Conservation (phyloP, 441 rosid genomes). For the Mallotus repandus region DNA sequence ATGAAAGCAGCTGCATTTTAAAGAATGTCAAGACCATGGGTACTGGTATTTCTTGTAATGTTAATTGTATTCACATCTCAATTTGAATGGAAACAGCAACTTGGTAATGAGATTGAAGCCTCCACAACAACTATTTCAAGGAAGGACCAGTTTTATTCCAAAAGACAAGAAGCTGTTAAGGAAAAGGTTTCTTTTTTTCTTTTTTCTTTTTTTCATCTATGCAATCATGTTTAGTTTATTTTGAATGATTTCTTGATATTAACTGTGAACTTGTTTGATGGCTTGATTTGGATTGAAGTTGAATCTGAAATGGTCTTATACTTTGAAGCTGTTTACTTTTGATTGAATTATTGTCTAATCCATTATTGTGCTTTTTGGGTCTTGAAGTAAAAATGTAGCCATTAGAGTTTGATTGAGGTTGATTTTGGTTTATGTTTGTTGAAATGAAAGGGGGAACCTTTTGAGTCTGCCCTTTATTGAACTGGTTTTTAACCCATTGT, state of each 20-base stretch:
- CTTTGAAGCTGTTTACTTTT: too few species aligned
- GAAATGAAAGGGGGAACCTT: neutral
- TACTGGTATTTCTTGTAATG: slow-evolving; percentile 58
- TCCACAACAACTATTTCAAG: slow-evolving; percentile 31
- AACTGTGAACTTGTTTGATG: neutral
- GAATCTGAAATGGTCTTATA: neutral
- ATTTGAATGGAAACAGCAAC: slow-evolving; percentile 77
- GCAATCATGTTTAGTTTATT: neutral
- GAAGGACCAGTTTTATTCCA: slow-evolving; percentile 38
- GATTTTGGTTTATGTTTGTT: neutral
- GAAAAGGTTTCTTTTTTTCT: slow-evolving; percentile 53
- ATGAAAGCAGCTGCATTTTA: neutral
- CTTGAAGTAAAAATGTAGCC: neutral
- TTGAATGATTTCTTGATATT: neutral
- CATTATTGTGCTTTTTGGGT: neutral
- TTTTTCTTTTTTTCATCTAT: neutral
- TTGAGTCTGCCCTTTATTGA: neutral
- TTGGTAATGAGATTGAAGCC: slow-evolving; percentile 54
- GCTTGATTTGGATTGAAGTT: neutral
- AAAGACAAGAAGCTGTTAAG: slow-evolving; percentile 48
- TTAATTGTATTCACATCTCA: slow-evolving; percentile 64
- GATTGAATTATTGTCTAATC: neutral
- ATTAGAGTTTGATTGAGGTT: too few species aligned
- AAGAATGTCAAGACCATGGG: slow-evolving; percentile 66
- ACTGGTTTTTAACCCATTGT: neutral